Conservation (phyloP, 306 rosid genomes). For the Sesbania bispinosa region DNA sequence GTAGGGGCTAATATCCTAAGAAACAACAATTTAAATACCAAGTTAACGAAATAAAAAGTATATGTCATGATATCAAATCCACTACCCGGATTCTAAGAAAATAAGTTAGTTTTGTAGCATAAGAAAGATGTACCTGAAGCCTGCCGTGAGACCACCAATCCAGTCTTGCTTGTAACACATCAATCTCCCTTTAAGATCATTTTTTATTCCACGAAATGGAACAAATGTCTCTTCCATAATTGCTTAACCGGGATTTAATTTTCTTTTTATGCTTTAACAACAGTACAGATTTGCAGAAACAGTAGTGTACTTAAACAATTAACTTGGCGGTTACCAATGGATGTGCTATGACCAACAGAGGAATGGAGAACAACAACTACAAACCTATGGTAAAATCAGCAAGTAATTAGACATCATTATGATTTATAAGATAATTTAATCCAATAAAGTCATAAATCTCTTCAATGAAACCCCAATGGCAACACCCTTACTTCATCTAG, state of each 20-base stretch:
- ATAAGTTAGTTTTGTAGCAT: background rate
- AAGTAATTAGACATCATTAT: background rate
- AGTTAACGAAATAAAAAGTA: conserved; percentile 1
- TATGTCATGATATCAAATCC: background rate
- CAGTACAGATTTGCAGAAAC: conserved; percentile 11
- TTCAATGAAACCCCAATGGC: background rate
- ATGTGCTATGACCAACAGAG: background rate
- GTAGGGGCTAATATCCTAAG: conserved; percentile 79
- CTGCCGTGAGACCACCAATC: conserved; percentile 62
- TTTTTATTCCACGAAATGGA: conserved; percentile 66
- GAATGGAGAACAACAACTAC: background rate
- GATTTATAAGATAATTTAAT: background rate
- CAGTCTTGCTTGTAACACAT: conserved; percentile 73
- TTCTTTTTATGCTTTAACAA: conserved; percentile 26
- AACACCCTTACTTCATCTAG: background rate
- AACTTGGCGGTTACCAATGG: conserved; percentile 15
- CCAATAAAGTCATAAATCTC: background rate
- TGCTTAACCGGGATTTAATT: background rate
- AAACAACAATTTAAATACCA: conserved; percentile 12
- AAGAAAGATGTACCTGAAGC: conserved; percentile 49
- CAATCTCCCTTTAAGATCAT: conserved; percentile 55
- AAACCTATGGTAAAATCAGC: background rate
- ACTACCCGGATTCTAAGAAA: background rate
- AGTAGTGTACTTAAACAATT: background rate
- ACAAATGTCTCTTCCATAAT: conserved; percentile 72